phyloP scores from a whole-genome alignment of 2,329 filamentous ascomycete genomes.

The Keithomyces neogunnii region DNA sequence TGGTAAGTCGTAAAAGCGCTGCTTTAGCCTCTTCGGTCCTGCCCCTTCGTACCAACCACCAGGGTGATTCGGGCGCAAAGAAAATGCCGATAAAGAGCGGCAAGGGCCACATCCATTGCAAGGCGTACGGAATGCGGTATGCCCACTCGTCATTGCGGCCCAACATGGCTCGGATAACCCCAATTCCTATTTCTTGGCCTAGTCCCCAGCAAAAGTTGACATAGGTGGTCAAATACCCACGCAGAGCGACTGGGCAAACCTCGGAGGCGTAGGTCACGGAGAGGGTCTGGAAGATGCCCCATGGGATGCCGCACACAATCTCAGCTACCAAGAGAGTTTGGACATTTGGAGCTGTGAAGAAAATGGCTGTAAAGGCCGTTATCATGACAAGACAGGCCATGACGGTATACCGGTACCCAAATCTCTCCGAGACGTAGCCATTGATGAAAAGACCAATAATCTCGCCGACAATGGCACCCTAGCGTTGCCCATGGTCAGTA shows the following conservation, averaged over 20 bases:
- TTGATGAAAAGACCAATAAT: conserved; percentile 60
- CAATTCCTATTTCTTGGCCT: conserved; percentile 66
- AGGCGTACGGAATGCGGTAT: conserved; percentile 60
- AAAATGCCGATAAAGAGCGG: conserved; percentile 57
- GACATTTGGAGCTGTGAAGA: conserved; percentile 56
- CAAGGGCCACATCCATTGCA: conserved; percentile 73
- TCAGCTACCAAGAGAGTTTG: conserved; percentile 51
- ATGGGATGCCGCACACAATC: conserved; percentile 55
- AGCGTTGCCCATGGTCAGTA: background rate
- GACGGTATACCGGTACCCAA: conserved; percentile 59
- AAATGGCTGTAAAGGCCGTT: conserved; percentile 51
- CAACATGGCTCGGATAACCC: conserved; percentile 63
- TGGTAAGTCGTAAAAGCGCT: conserved; percentile 58
- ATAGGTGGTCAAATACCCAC: conserved; percentile 65
- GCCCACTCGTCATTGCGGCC: conserved; percentile 58
- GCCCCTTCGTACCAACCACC: conserved; percentile 67
- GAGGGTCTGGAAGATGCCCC: conserved; percentile 51
- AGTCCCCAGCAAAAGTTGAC: conserved; percentile 72
- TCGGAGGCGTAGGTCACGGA: conserved; percentile 62
- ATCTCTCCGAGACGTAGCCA: conserved; percentile 57
- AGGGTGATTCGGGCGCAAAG: conserved; percentile 63
- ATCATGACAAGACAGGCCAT: conserved; percentile 46
- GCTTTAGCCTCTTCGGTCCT: conserved; percentile 57
- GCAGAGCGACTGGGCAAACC: conserved; percentile 63
- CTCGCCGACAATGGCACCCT: conserved; percentile 37